phyloP scores from a whole-genome alignment of 371 early-diverging fungal species.

The Batkoa obscura region DNA sequence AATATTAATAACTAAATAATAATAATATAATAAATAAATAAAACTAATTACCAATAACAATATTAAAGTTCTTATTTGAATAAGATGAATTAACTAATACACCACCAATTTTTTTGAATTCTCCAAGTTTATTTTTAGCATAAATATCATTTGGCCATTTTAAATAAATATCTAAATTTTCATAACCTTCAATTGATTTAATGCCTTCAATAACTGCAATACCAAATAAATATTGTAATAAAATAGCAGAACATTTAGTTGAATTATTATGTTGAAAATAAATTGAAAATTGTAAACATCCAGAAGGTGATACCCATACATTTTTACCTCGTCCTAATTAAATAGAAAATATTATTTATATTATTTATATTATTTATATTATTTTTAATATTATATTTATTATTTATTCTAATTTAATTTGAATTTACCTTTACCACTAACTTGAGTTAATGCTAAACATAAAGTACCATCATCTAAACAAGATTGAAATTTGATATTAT shows the following conservation, averaged over 20 bases:
- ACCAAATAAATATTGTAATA: constrained; percentile 77
- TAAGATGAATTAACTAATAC: constrained; percentile 65
- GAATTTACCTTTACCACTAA: constrained; percentile 60
- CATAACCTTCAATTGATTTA: constrained; percentile 42
- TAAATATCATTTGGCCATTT: constrained; percentile 98
- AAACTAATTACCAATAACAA: constrained; percentile 46
- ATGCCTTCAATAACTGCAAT: constrained; percentile 69
- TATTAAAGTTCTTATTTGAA: constrained; percentile 37
- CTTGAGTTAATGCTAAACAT: constrained; percentile 55
- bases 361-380: no score
- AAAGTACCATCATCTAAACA: constrained; percentile 45
- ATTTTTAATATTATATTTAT: no score
- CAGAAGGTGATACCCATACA: constrained; percentile 80
- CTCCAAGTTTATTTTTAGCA: constrained; percentile 13
- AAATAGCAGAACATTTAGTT: constrained; percentile 59
- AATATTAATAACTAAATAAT: no score
- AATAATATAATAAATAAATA: neutral
- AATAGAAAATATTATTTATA: no score
- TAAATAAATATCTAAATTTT: constrained; percentile 50
- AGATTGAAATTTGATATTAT: constrained; percentile 17
- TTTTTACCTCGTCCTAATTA: constrained; percentile 83
- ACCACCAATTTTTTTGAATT: constrained; percentile 66
- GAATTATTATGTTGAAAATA: no score
- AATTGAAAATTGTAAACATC: constrained; percentile 76
- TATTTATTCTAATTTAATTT: no score